A percentile compares a stretch with the other conserved stretches of the same genome.
These are phyloP conservation scores for Ziziphus jujuba DNA, from an alignment of 306 rosid genomes.

Conservation along the genomic window DNA sequence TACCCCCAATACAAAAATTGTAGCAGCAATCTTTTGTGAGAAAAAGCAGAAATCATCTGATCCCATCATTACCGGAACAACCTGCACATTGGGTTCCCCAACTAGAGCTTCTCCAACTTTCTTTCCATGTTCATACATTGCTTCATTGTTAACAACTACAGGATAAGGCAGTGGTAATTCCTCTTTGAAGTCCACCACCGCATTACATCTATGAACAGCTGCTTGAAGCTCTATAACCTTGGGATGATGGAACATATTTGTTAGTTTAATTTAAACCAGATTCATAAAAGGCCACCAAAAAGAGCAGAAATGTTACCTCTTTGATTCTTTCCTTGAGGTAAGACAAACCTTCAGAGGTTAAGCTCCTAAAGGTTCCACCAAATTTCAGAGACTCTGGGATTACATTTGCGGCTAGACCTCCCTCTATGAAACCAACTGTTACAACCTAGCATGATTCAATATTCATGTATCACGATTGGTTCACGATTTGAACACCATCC, in stretches of 20 bases:
- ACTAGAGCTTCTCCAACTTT: constrained; percentile 42
- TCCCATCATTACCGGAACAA: constrained; percentile 39
- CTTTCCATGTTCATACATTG: constrained; percentile 40
- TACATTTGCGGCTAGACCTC: constrained; percentile 34
- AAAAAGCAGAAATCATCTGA: constrained; percentile 56
- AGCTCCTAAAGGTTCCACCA: constrained; percentile 45
- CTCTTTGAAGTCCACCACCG: constrained; percentile 50
- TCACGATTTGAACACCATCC: neutral
- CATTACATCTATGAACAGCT: constrained; percentile 34
- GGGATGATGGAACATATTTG: neutral
- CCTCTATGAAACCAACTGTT: constrained; percentile 34
- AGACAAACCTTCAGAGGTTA: too few relatives aligned
- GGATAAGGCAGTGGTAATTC: constrained; percentile 38
- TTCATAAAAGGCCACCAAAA: neutral
- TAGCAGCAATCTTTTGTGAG: constrained; percentile 39
- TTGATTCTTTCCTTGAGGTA: too few relatives aligned
- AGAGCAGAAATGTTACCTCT: constrained; percentile 15
- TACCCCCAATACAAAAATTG: constrained; percentile 34
- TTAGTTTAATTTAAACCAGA: neutral
- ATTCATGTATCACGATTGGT: neutral
- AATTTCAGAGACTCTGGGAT: constrained; percentile 33
- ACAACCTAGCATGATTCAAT: constrained; percentile 35
- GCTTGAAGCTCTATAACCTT: constrained; percentile 46
- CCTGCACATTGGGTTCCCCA: constrained; percentile 41
- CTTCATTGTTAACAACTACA: constrained; percentile 41